Base-by-base conservation (phyloP, 495 filamentous ascomycete species). In the Lindgomyces ingoldianus region DNA sequence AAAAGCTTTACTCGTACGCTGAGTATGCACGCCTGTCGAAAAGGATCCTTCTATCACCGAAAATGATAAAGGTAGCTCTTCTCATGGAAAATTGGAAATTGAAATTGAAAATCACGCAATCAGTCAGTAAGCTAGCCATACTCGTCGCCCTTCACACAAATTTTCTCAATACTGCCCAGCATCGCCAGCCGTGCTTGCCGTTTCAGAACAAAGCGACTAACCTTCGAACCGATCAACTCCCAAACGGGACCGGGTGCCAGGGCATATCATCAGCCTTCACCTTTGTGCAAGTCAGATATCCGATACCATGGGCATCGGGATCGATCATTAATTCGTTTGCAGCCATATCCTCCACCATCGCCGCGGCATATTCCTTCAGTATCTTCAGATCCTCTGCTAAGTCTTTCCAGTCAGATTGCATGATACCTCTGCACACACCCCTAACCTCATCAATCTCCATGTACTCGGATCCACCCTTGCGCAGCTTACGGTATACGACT, bases 221-320 rank as follows among this genome's bases (percentile, higher is more conserved):
- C n/a, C n/a, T n/a, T n/a, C n/a, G n/a, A n/a, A 48, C 45, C 45
- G 19, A 48, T 6, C 45, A 11, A 8, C 19, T 48, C 11, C 45
- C 8, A 12, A 48, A 19, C 11, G 11, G 21, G 18, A 27, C 19
- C 48, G 8, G 11, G 19, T 3, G 6, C 25, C 48, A 51, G 33
- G 18, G n/a, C 44, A 47, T 22, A 19, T n/a, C 44, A 22, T 47
- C 14, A 12, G 50, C 26, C 53, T 25, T 14, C 3, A 67, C 56
- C 41, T 72, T 72, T 1, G 59, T 62, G 30, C 71, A 74, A 18
- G 69, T 73, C 55, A 74, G 45, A 56, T 73, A 72, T 9, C 60
- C 60, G 33, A 74, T 33, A 21, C 24, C 45, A 47, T 64, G 46
- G 10, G 26, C 58, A 25, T 67, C 66, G 30, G 60, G 54, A 44